Base-by-base conservation (phyloP, 2,329 filamentous ascomycete species). In the Fusarium penzigii region DNA sequence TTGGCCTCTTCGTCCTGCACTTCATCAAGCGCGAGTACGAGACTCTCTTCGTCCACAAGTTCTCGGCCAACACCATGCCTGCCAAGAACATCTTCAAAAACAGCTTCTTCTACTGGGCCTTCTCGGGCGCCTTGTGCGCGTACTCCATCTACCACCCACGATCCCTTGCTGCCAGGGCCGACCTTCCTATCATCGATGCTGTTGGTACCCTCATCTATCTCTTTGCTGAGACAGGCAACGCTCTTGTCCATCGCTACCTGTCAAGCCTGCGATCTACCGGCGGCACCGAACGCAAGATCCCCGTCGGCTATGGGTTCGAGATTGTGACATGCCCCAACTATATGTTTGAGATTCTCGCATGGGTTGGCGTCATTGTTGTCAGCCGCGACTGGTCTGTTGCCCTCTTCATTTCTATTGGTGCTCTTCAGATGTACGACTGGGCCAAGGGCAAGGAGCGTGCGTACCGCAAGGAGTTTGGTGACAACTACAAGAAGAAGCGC, bases 281-380 rank as follows among this genome's bases (percentile, higher is more conserved):
- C 50, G 89, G 88, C 59, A 93, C 89, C 1, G 91, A 95, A 70
- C 84, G 93, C 53, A 92, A 91, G 63, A 95, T 99, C 58, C 94
- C 94, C 1, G 78, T 78, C 51, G 94, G 94, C 25, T 84, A 93
- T 52, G 90, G 92, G 29, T 97, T 97, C 73, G 79, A 78, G 58
- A 75, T 90, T 36, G 93, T 99, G 47, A 99, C 94, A 12, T 96
- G 92, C 76, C 94, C 94, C 40, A 99, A 99, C 77, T 99, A 99
- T 78, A 84, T 96, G 78, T 97, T 95, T 64, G 94, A 99, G 75
- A 80, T 89, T 7, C 71, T 96, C 38, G 85, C 92, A 1, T 99
- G 94, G 94, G 64, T 89, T 29, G 92, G 92, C 25, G 80, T 97
- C 49, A 87, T 89, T 62, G 69, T 96, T 41, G 82, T 93, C 48